These are phyloP conservation scores for Tulasnella calospora DNA, from an alignment of 768 basidiomycete species.

Conservation along the genomic window DNA sequence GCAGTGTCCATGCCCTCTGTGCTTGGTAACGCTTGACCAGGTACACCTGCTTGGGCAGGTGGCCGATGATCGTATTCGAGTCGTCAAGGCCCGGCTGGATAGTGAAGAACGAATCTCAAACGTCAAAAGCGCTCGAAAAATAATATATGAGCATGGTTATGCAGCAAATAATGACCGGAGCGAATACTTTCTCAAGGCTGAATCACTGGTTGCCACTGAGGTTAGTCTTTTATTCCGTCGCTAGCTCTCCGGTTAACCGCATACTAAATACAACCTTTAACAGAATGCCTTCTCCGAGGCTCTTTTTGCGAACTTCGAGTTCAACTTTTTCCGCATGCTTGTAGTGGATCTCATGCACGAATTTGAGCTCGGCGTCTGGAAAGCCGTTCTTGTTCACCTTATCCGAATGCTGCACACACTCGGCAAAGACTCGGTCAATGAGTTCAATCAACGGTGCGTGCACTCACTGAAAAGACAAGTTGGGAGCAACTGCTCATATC, in stretches of 20 bases:
- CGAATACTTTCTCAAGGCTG: neutral
- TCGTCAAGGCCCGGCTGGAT: neutral
- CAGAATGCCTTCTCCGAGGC: slow-evolving; percentile 38
- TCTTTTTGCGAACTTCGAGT: slow-evolving; percentile 28
- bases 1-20: slow-evolving; percentile 36
- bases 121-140: neutral
- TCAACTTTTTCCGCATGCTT: slow-evolving; percentile 34
- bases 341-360: slow-evolving; percentile 42
- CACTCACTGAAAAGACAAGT: too few relatives aligned
- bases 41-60: slow-evolving; percentile 23
- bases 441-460: slow-evolving; percentile 16
- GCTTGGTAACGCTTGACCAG: slow-evolving; percentile 29
- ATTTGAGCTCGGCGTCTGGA: slow-evolving; percentile 43
- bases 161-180: neutral
- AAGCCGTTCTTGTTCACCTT: slow-evolving; percentile 39
- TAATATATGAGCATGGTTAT: slow-evolving; percentile 7
- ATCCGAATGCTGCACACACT: slow-evolving; percentile 28
- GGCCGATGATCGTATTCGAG: neutral
- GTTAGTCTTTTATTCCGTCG: too few relatives aligned
- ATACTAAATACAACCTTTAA: too few relatives aligned
- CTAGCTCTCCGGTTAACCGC: too few relatives aligned
- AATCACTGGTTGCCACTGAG: slow-evolving; percentile 7
- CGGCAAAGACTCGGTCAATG: neutral
- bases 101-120: neutral
- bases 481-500: neutral